A percentile compares a stretch with the other conserved stretches of the same genome.
These are phyloP conservation scores for Metschnikowia continentalis DNA, from an alignment of 805 yeast species.

Conservation along the genomic window DNA sequence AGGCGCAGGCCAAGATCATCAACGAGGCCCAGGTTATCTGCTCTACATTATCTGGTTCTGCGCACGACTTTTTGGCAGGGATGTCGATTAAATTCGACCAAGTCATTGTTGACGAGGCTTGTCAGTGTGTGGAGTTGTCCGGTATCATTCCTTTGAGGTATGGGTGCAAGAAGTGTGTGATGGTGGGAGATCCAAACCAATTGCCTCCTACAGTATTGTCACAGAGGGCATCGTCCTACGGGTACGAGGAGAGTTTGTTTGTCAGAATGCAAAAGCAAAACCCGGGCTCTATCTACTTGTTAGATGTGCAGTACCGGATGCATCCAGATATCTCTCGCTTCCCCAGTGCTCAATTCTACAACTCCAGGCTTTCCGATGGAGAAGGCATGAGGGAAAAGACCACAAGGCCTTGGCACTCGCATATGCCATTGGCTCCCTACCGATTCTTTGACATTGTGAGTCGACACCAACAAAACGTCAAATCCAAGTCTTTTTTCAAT, in stretches of 20 bases:
- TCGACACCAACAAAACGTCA: constrained; percentile 57
- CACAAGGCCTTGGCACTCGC: constrained; percentile 69
- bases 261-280: constrained; percentile 82
- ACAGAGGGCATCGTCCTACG: constrained; percentile 71
- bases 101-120: constrained; percentile 94
- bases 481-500: constrained; percentile 71
- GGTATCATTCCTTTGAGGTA: constrained; percentile 88
- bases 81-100: constrained; percentile 79
- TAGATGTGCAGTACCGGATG: constrained; percentile 96
- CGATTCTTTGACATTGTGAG: constrained; percentile 66
- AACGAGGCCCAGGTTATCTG: constrained; percentile 81
- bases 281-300: constrained; percentile 58
- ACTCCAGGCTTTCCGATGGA: constrained; percentile 72
- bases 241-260: constrained; percentile 88
- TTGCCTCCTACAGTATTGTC: constrained; percentile 95
- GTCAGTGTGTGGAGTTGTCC: constrained; percentile 92
- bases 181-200: constrained; percentile 99
- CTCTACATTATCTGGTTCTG: constrained; percentile 89
- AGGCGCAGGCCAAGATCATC: constrained; percentile 67
- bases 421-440: constrained; percentile 63
- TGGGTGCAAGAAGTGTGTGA: constrained; percentile 84
- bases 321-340: constrained; percentile 86
- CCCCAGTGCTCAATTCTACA: constrained; percentile 82
- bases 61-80: constrained; percentile 77
- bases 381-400: constrained; percentile 60